Conservation (phyloP, 208 protist species). For the Leishmania tropica region DNA sequence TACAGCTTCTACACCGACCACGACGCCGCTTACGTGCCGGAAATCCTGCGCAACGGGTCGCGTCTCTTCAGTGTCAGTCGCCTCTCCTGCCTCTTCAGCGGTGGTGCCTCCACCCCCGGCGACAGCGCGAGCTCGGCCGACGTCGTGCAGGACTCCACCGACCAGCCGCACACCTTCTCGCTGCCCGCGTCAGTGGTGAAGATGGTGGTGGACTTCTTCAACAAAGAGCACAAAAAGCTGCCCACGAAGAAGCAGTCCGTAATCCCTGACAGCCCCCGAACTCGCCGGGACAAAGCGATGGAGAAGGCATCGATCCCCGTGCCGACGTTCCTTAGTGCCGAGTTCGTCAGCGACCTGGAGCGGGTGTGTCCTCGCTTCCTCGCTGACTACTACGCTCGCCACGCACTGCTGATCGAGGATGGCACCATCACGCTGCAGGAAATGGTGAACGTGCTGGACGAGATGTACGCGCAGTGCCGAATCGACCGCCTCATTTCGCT, state of each 20-base stretch:
- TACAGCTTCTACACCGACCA: slow-evolving; percentile 71
- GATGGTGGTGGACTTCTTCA: slow-evolving; percentile 70
- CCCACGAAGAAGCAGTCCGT: slow-evolving; percentile 58
- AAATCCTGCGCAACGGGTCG: slow-evolving; percentile 68
- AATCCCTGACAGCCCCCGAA: slow-evolving; percentile 61
- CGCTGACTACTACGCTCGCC: slow-evolving; percentile 61
- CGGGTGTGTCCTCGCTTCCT: slow-evolving; percentile 51
- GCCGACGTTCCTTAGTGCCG: slow-evolving; percentile 45
- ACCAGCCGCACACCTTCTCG: slow-evolving; percentile 55
- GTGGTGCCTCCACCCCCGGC: slow-evolving; percentile 1
- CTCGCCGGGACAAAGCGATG: slow-evolving; percentile 63
- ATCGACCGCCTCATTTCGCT: slow-evolving; percentile 53
- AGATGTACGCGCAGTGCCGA: slow-evolving; percentile 68
- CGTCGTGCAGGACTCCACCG: slow-evolving; percentile 27
- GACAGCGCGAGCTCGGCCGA: slow-evolving; percentile 11
- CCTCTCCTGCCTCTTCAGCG: slow-evolving; percentile 18
- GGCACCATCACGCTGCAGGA: slow-evolving; percentile 85
- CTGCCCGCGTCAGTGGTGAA: slow-evolving; percentile 59
- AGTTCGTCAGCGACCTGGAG: slow-evolving; percentile 71
- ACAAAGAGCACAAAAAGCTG: slow-evolving; percentile 49
- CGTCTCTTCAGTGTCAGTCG: slow-evolving; percentile 66
- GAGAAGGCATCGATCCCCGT: slow-evolving; percentile 63
- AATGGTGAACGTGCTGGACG: slow-evolving; percentile 84
- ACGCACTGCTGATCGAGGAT: slow-evolving; percentile 73
- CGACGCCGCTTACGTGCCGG: slow-evolving; percentile 73